A percentile compares a stretch with the other conserved stretches of the same genome.
These are phyloP conservation scores for Lodderomyces pseudojiufengensis DNA, from an alignment of 1,139 yeast genomes.

Conservation along the genomic window DNA sequence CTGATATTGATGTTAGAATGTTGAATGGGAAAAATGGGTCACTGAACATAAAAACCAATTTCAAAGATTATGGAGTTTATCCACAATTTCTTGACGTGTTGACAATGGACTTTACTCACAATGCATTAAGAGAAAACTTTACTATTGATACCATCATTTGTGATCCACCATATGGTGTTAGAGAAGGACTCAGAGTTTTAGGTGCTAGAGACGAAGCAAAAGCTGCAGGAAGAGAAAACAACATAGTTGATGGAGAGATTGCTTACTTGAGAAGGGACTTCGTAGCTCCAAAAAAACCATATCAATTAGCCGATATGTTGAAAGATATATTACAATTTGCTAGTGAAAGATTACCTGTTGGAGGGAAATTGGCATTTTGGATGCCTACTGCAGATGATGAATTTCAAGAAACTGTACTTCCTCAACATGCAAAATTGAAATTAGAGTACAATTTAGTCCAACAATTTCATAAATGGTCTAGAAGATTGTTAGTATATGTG, in stretches of 20 bases:
- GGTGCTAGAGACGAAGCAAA: constrained; percentile 69
- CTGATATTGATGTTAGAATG: constrained; percentile 88
- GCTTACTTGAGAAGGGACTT: constrained; percentile 80
- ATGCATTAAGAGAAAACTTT: constrained; percentile 64
- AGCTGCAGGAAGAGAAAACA: constrained; percentile 62
- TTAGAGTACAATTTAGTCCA: constrained; percentile 76
- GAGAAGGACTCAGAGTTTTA: constrained; percentile 91
- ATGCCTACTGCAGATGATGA: constrained; percentile 97
- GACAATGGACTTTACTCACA: constrained; percentile 94
- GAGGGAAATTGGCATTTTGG: constrained; percentile 91
- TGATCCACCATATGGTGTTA: constrained; percentile 97
- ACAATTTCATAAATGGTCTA: constrained; percentile 88
- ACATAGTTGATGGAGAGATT: constrained; percentile 69
- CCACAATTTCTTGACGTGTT: constrained; percentile 65
- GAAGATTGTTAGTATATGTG: constrained; percentile 77
- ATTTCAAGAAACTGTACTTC: constrained; percentile 66
- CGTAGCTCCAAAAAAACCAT: constrained; percentile 90
- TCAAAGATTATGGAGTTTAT: constrained; percentile 66
- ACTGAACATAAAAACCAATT: constrained; percentile 58
- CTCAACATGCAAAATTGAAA: constrained; percentile 72
- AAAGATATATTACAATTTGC: constrained; percentile 76
- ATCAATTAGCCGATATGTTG: constrained; percentile 69
- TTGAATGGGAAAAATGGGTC: constrained; percentile 64
- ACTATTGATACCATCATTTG: constrained; percentile 79
- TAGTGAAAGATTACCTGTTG: constrained; percentile 62